Evolutionary conservation across 2,329 filamentous ascomycete genomes (phyloP).

Genomic region (Dactylellina haptotyla): DNA sequence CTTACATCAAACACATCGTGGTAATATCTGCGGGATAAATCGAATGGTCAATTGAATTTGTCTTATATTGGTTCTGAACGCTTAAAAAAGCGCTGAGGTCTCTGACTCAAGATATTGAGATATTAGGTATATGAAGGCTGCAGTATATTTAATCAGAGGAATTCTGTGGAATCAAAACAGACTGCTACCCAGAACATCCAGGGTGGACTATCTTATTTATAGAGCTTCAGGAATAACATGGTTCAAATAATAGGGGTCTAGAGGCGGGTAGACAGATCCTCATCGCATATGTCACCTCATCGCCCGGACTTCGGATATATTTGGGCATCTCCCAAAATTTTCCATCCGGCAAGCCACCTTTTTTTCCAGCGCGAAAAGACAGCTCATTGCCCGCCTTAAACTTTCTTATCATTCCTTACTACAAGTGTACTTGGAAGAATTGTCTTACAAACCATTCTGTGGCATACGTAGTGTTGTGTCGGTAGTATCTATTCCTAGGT

Average conservation of each 20-base stretch:
- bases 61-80: not conserved
- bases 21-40: not conserved
- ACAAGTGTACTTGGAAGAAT: no score
- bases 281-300: constrained; percentile 15
- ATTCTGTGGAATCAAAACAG: not conserved
- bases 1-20: constrained; percentile 52
- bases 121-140: no score
- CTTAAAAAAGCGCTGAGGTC: no score
- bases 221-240: not conserved
- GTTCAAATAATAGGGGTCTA: not conserved
- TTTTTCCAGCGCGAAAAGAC: not conserved
- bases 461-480: not conserved
- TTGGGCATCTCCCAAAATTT: not conserved
- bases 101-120: no score
- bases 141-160: no score
- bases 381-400: constrained; percentile 7
- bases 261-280: not conserved
- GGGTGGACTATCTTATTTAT: constrained; percentile 7
- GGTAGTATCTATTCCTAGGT: not conserved
- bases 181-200: not conserved
- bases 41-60: no score
- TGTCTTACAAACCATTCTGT: not conserved
- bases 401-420: not conserved
- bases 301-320: not conserved
- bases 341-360: not conserved